Conservation (phyloP, 345 rosid genomes). For the Brassica carinata region DNA sequence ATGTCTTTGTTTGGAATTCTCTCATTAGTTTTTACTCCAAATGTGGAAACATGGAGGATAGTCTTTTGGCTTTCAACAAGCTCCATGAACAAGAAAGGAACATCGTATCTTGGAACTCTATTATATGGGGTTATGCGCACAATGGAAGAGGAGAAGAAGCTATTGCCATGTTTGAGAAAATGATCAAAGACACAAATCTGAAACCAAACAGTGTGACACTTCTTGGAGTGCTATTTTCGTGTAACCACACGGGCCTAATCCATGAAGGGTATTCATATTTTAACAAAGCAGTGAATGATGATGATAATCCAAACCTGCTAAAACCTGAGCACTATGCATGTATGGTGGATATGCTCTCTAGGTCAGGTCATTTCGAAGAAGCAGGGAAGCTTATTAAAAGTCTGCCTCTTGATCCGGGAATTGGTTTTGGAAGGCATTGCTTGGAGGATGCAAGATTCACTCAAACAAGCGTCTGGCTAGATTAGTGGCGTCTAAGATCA, state of each 20-base stretch:
- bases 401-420: conserved; percentile 70
- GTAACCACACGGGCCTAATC: conserved; percentile 78
- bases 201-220: conserved; percentile 65
- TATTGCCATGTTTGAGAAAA: conserved; percentile 49
- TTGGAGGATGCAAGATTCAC: conserved; percentile 81
- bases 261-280: conserved; percentile 65
- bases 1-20: conserved; percentile 60
- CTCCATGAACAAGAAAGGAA: conserved; percentile 43
- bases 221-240: conserved; percentile 75
- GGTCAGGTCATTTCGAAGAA: conserved; percentile 63
- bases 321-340: conserved; percentile 74
- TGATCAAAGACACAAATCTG: conserved; percentile 44
- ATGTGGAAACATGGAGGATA: conserved; percentile 77
- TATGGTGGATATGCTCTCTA: conserved; percentile 79
- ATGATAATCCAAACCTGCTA: conserved; percentile 44
- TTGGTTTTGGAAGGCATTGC: conserved; percentile 89
- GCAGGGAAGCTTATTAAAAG: conserved; percentile 54
- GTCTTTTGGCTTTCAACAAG: conserved; percentile 55
- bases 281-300: conserved; percentile 41
- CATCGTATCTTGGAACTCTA: conserved; percentile 72
- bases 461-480: conserved; percentile 56
- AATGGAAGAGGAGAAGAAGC: conserved; percentile 80
- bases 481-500: conserved; percentile 56
- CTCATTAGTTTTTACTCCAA: conserved; percentile 76
- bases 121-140: conserved; percentile 80